Conservation (phyloP, 1,284 basidiomycete genomes). For the Ustanciosporium gigantosporum region DNA sequence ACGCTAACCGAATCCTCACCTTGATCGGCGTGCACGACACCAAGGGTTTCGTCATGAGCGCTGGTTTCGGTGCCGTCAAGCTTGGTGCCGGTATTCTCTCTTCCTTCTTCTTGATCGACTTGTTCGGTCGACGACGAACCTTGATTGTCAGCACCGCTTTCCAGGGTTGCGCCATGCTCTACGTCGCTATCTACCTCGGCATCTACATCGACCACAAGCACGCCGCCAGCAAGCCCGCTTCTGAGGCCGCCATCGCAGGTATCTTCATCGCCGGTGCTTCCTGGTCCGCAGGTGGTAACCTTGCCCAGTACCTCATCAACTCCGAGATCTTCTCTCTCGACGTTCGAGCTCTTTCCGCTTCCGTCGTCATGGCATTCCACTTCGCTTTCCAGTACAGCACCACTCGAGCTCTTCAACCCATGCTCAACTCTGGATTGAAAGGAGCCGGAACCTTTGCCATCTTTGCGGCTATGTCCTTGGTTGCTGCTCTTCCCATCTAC, state of each 20-base stretch:
- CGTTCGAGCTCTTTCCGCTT: conserved; percentile 30
- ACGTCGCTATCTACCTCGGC: conserved; percentile 34
- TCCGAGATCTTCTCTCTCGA: conserved; percentile 35
- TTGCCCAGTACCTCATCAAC: conserved; percentile 40
- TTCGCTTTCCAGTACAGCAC: conserved; percentile 35
- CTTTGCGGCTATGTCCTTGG: conserved; percentile 24
- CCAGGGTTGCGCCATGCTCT: conserved; percentile 39
- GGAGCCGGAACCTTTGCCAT: conserved; percentile 33
- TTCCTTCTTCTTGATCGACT: conserved; percentile 38
- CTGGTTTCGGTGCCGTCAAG: conserved; percentile 39
- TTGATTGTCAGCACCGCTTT: conserved; percentile 22
- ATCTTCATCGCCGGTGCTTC: conserved; percentile 40
- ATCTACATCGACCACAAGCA: conserved; percentile 28
- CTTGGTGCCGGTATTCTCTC: conserved; percentile 33
- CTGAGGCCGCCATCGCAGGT: conserved; percentile 21
- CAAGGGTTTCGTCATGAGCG: conserved; percentile 33
- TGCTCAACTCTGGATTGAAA: conserved; percentile 38
- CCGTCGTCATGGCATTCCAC: conserved; percentile 39
- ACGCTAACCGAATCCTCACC: conserved; percentile 34
- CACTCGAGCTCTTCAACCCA: conserved; percentile 27
- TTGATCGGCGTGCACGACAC: conserved; percentile 28
- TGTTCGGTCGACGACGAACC: conserved; percentile 37
- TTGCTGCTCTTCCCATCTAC: conserved; percentile 27
- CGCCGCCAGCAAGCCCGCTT: conserved; percentile 16
- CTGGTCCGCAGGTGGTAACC: conserved; percentile 35